Base-by-base conservation (phyloP, 2,329 filamentous ascomycete species). In the Fulvia fulva region DNA sequence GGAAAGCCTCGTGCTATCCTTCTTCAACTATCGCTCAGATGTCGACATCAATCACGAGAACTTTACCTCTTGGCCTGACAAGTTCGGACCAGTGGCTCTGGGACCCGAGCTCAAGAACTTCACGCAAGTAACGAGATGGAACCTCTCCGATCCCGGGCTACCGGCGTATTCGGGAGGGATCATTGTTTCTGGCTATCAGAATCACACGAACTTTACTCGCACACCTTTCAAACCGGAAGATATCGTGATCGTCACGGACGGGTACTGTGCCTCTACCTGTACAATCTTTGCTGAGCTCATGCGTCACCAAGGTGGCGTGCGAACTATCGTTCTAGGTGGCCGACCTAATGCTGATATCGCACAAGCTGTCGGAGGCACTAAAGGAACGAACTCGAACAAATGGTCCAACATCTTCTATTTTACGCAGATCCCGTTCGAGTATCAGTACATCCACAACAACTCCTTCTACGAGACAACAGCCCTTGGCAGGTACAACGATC, bases 211-310 rank as follows among this genome's bases (percentile, higher is more conserved):
- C 65, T 75, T 80, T 45, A 74, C 78, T 0, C 74, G 51, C 2
- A 65, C 78, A 62, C 83, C 82, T 1, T 87, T 87, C 67, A 76
- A 74, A 1, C 74, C 82, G 2, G 80, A 85, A 57, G 79, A 87
- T 67, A 80, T 87, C 46, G 75, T 86, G 43, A 71, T 86, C 19
- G 74, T 74, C 0, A 70, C 68, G 37, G 77, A 79, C 54, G 77
- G 77, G 56, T 76, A 76, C 71, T 79, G 77, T 64, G 75, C 75
- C 1, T 75, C 71, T 0, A 78, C 77, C n/a, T 79, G 77, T 67
- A 74, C 76, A 43, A 75, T 79, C 58, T 77, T 75, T 59, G 67
- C 70, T n/a, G 77, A 79, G 58, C 67, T 79, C 3, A 75, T 79
- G 67, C 74, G 75, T 21, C 75, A 76, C 51, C 76, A 78, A 67